Conservation (phyloP, 108 stramenopile species). For the Nitzschia sp. region DNA sequence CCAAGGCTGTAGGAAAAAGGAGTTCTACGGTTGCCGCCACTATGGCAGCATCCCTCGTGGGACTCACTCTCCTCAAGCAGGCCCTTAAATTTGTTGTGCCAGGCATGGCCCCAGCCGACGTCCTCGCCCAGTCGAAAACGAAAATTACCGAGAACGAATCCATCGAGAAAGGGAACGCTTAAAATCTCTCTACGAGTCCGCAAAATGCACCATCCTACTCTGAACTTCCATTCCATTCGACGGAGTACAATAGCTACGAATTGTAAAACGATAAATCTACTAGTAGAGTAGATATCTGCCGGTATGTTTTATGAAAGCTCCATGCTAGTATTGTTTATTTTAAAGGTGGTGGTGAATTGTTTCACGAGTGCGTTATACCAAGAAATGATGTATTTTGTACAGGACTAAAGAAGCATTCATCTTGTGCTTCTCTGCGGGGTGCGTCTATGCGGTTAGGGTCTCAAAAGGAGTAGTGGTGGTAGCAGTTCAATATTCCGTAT, state of each 20-base stretch:
- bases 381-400: not conserved
- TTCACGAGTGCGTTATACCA: not conserved
- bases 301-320: no score
- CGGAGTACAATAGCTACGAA: no score
- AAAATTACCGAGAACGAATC: constrained; percentile 14
- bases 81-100: constrained; percentile 35
- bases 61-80: constrained; percentile 29
- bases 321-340: no score
- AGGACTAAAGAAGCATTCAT: not conserved
- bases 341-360: not conserved
- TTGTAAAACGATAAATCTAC: no score
- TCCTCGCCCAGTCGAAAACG: constrained; percentile 38
- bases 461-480: not conserved
- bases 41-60: constrained; percentile 14
- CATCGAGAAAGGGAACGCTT: not conserved
- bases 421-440: not conserved
- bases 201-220: no score
- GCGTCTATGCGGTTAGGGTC: not conserved
- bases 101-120: constrained; percentile 58
- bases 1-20: constrained; percentile 36
- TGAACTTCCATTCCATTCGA: no score
- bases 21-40: constrained; percentile 34
- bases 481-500: no score
- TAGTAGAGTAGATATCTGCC: no score
- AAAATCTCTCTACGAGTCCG: no score